A percentile compares a stretch with the other conserved stretches of the same genome.
These are phyloP conservation scores for Trypanosoma mega DNA, from an alignment of 208 protist genomes.

Conservation along the genomic window DNA sequence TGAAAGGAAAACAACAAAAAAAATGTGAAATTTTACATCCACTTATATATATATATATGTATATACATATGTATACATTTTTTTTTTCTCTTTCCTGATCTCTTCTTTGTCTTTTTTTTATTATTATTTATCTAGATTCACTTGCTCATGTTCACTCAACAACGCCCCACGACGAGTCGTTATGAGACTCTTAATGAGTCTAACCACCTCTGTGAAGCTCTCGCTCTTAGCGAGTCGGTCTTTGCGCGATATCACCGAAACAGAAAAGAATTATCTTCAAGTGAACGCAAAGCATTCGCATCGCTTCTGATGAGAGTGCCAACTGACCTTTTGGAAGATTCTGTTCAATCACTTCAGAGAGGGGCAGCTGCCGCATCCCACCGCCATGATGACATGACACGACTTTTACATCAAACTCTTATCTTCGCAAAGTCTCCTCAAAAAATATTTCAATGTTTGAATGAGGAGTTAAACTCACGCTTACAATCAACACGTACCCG, in stretches of 20 bases:
- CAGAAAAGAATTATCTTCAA: conserved; percentile 33
- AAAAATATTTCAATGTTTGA: conserved; percentile 40
- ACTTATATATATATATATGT: conserved; percentile 15
- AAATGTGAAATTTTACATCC: no score
- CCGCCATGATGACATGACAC: not conserved
- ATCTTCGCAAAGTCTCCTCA: conserved; percentile 27
- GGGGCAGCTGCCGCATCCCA: not conserved
- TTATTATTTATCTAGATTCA: conserved; percentile 22
- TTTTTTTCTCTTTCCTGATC: conserved; percentile 6
- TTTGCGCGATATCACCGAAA: conserved; percentile 62
- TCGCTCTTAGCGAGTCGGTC: conserved; percentile 74
- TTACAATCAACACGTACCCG: conserved; percentile 25
- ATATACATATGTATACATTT: conserved; percentile 1
- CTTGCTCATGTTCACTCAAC: conserved; percentile 8
- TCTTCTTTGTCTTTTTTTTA: not conserved
- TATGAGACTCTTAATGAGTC: conserved; percentile 28
- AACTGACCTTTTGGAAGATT: conserved; percentile 12
- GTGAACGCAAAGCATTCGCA: conserved; percentile 53
- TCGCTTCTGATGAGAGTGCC: conserved; percentile 26
- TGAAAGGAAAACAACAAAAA: no score
- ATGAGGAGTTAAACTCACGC: conserved; percentile 32
- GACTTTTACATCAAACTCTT: conserved; percentile 42
- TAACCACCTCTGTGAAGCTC: conserved; percentile 66
- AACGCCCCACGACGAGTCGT: not conserved
- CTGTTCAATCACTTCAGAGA: not conserved